Base-by-base conservation (phyloP, 768 basidiomycete species). In the Phaeotremella fagi region DNA sequence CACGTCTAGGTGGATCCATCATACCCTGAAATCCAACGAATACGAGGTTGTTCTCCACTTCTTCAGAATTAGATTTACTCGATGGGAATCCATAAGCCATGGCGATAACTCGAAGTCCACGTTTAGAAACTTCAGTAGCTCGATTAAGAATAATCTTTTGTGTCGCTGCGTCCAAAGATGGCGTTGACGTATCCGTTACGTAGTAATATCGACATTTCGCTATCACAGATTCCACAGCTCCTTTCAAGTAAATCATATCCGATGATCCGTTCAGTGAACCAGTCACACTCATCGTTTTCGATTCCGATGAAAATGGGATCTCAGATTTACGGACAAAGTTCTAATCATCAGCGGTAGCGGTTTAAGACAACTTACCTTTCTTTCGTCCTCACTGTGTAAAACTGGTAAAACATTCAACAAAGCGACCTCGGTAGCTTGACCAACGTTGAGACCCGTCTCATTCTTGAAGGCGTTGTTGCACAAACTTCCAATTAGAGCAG, bases 1-100 rank as follows among this genome's bases (percentile, higher is more conserved):
- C 94, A 63, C 85, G 85, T 42, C 92, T 80, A 0, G 94, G 94
- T 5, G 94, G 94, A 73, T 98, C 94, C 50, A 86, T 78, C 90
- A 97, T 98, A 11, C 88, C 90, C 70, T 88, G 86, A 75, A 91
- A 94, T 0, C 94, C 94, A 3, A 82, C 87, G 70, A 98, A 97
- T 5, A 92, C 80, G 6, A 98, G 78, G 63, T 59, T 58, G 14
- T 54, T 57, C 84, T 86, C 45, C 38, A 41, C 50, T 51, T 57
- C 45, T 58, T 71, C 43, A 4, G 41, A 48, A n/a, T 48, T 53
- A 18, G 41, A 54, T 9, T 46, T 61, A 16, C 37, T 45, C 24
- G 57, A 48, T n/a, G 61, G 59, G 62, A 82, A 84, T 0, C 90
- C 89, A 61, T 86, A 94, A 0, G 90, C 94, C 84, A 97, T 87